Percentiles rank a stretch among this genome's conserved stretches.
phyloP scores from a whole-genome alignment of 2,329 filamentous ascomycete genomes.

The Hypomyces rosellus region DNA sequence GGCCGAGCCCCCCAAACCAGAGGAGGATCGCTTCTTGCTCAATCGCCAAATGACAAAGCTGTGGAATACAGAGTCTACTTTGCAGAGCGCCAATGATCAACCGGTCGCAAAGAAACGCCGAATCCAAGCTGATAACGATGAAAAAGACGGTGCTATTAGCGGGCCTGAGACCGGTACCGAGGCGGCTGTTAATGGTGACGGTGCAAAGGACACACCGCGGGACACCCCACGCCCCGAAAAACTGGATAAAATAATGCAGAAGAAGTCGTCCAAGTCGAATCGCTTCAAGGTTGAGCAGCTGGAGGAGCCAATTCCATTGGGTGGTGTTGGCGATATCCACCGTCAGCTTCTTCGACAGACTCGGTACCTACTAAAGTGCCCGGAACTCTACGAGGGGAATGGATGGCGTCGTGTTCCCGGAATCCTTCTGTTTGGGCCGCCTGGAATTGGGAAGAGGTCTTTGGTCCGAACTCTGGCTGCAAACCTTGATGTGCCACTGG shows the following conservation, averaged over 20 bases:
- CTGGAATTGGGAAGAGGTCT: constrained; percentile 75
- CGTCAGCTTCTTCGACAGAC: constrained; percentile 16
- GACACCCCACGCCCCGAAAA: constrained; percentile 14
- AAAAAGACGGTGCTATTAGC: constrained; percentile 12
- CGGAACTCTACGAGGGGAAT: constrained; percentile 15
- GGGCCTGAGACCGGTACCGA: constrained; percentile 5
- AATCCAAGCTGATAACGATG: constrained; percentile 22
- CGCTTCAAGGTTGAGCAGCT: constrained; percentile 26
- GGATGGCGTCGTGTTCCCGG: constrained; percentile 34
- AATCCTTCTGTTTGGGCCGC: constrained; percentile 70
- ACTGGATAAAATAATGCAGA: constrained; percentile 22
- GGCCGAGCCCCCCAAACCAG: constrained; percentile 24
- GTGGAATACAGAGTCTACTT: constrained; percentile 26
- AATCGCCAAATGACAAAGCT: constrained; percentile 37
- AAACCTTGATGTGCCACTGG: constrained; percentile 64
- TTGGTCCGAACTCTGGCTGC: constrained; percentile 69
- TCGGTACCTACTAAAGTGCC: constrained; percentile 15
- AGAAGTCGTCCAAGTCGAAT: constrained; percentile 25
- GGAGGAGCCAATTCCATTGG: constrained; percentile 18
- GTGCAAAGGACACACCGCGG: neutral
- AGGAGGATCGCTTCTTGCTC: constrained; percentile 33
- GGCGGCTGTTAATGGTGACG: constrained; percentile 13
- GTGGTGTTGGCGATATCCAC: constrained; percentile 24
- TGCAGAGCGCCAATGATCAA: constrained; percentile 15
- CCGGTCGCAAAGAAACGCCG: constrained; percentile 29